A percentile compares a stretch with the other conserved stretches of the same genome.
Evolutionary conservation across 768 basidiomycete genomes (phyloP).

Genomic region (Boletus barrowsii): DNA sequence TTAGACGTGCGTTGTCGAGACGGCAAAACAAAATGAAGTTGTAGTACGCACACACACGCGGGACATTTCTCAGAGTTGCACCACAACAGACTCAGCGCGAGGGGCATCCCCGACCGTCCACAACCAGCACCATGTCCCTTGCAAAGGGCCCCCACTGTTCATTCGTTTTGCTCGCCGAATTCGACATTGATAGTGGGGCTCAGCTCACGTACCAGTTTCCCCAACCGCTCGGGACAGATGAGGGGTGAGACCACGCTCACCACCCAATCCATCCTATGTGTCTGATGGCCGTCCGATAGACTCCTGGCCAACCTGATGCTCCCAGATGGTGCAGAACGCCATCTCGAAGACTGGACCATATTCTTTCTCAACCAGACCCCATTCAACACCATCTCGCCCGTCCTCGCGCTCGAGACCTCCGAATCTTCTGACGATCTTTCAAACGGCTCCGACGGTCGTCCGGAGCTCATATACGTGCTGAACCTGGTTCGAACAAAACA

Average conservation of each 20-base stretch:
- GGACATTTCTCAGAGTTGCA: conserved; percentile 9
- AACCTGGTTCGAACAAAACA: conserved; percentile 91
- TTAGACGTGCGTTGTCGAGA: conserved; percentile 8
- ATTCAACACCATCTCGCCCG: conserved; percentile 81
- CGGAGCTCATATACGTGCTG: conserved; percentile 77
- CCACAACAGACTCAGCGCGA: background rate
- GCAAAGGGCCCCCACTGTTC: conserved; percentile 76
- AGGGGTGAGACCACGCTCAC: conserved; percentile 58
- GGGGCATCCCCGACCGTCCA: background rate
- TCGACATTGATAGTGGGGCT: conserved; percentile 94
- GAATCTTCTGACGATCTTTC: conserved; percentile 31
- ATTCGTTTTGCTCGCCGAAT: conserved; percentile 96
- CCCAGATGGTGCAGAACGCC: conserved; percentile 95
- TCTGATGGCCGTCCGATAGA: conserved; percentile 39
- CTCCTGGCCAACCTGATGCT: conserved; percentile 97
- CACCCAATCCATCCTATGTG: background rate
- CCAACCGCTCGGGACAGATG: conserved; percentile 89
- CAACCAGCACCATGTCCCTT: conserved; percentile 42
- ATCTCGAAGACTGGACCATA: conserved; percentile 95
- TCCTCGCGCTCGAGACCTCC: conserved; percentile 66
- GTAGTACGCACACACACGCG: background rate
- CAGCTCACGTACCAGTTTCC: conserved; percentile 96
- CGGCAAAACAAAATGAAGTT: conserved; percentile 9
- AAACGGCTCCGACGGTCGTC: conserved; percentile 24
- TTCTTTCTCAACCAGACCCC: conserved; percentile 97